Conservation (phyloP, 2,329 filamentous ascomycete species). For the Arthrobotrys pseudoclavata region DNA sequence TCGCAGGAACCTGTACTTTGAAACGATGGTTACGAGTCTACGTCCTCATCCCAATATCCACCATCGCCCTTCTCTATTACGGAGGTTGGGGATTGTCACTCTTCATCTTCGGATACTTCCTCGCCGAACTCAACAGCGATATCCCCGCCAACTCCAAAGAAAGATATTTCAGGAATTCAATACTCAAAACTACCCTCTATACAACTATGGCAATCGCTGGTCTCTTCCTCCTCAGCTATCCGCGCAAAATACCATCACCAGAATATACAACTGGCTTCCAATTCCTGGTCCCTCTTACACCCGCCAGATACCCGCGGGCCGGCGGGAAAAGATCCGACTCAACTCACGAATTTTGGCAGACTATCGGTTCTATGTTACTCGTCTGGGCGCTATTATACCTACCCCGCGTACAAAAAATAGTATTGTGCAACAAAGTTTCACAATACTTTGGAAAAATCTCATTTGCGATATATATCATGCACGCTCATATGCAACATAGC, state of each 20-base stretch:
- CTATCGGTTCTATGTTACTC: slow-evolving; percentile 23
- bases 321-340: slow-evolving; percentile 9
- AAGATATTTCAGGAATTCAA: background rate
- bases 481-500: slow-evolving; percentile 30
- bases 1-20: slow-evolving; percentile 31
- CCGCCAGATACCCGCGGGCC: slow-evolving; percentile 24
- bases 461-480: slow-evolving; percentile 44
- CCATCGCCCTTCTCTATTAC: slow-evolving; percentile 14
- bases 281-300: slow-evolving; percentile 29
- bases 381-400: slow-evolving; percentile 42
- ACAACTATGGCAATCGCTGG: slow-evolving; percentile 68
- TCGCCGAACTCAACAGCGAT: slow-evolving; percentile 37
- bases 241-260: slow-evolving; percentile 65
- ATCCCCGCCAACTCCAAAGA: slow-evolving; percentile 24
- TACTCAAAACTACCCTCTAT: slow-evolving; percentile 65
- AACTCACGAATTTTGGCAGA: slow-evolving; percentile 43
- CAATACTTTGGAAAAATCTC: slow-evolving; percentile 51
- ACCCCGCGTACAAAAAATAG: slow-evolving; percentile 26
- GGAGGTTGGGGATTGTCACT: slow-evolving; percentile 22
- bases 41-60: slow-evolving; percentile 17
- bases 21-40: slow-evolving; percentile 30
- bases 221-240: slow-evolving; percentile 71
- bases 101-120: slow-evolving; percentile 51
- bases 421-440: slow-evolving; percentile 38
- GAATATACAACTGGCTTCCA: slow-evolving; percentile 61